Percentiles rank a stretch among this genome's conserved stretches.
phyloP scores from a whole-genome alignment of 345 rosid species.

The Pugionium cornutum region DNA sequence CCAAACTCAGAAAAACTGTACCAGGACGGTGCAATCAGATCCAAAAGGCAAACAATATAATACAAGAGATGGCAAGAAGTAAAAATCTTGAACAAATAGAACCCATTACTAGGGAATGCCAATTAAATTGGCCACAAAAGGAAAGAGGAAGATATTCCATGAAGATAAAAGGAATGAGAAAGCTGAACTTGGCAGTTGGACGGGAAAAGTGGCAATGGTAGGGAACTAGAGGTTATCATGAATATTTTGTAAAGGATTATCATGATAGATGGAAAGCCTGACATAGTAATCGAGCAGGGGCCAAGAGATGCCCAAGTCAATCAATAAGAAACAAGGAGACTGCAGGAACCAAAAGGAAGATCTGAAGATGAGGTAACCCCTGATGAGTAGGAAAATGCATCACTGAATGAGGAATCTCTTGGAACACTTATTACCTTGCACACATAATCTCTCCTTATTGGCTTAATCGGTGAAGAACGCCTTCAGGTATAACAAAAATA shows the following conservation, averaged over 20 bases:
- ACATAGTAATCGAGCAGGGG: not conserved
- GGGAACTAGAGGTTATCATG: not conserved
- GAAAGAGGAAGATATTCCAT: constrained; percentile 23
- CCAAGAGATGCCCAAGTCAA: constrained; percentile 28
- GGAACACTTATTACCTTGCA: constrained; percentile 84
- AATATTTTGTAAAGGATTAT: constrained; percentile 1
- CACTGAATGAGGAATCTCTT: constrained; percentile 56
- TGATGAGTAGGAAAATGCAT: constrained; percentile 45
- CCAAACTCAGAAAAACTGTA: constrained; percentile 15
- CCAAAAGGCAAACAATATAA: constrained; percentile 8
- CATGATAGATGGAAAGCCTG: constrained; percentile 16
- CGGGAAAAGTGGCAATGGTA: not conserved
- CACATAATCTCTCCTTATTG: constrained; percentile 93
- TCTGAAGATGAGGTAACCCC: constrained; percentile 26
- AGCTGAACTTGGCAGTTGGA: constrained; percentile 19
- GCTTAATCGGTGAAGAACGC: constrained; percentile 89
- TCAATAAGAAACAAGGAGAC: constrained; percentile 23
- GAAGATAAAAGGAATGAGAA: constrained; percentile 22
- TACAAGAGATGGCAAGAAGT: constrained; percentile 5
- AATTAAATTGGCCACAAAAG: constrained; percentile 2
- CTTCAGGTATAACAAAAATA: constrained; percentile 95
- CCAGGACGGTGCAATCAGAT: constrained; percentile 9
- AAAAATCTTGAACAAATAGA: not conserved
- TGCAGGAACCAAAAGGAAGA: constrained; percentile 26
- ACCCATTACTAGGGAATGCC: constrained; percentile 3